Percentiles rank a stretch among this genome's conserved stretches.
Evolutionary conservation across 192 early-diverging fungal species (phyloP).

Genomic region (Coemansia sp.): DNA sequence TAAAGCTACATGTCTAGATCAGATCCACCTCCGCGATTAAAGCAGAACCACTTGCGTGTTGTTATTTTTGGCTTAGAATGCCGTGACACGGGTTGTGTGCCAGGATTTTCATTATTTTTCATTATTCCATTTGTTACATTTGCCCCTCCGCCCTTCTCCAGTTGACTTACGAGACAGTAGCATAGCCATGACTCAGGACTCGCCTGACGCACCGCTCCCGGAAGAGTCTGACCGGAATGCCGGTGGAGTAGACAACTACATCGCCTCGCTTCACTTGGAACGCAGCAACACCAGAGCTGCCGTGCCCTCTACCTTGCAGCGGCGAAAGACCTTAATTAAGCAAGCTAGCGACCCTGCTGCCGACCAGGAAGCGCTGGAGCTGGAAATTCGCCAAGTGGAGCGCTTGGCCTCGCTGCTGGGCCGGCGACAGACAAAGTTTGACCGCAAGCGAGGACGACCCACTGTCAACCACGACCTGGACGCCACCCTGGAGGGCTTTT

Average conservation of each 20-base stretch:
- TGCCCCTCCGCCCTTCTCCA: neutral
- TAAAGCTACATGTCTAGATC: too few relatives aligned
- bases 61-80: too few relatives aligned
- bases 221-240: neutral
- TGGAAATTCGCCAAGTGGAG: conserved; percentile 44
- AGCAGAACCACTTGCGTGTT: too few relatives aligned
- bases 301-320: conserved; percentile 9
- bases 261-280: conserved; percentile 39
- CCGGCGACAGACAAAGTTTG: conserved; percentile 42
- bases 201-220: neutral
- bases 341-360: conserved; percentile 42
- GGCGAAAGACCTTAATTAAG: conserved; percentile 43
- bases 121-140: too few relatives aligned
- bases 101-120: too few relatives aligned
- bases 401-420: conserved; percentile 45
- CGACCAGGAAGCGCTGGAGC: conserved; percentile 49
- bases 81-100: too few relatives aligned
- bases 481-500: conserved; percentile 38
- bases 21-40: too few relatives aligned
- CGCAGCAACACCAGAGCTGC: conserved; percentile 35
- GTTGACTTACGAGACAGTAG: neutral
- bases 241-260: conserved; percentile 24
- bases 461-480: conserved; percentile 48
- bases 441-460: conserved; percentile 20
- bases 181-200: neutral